Percentiles rank a stretch among this genome's conserved stretches.
Evolutionary conservation across 2,329 filamentous ascomycete species (phyloP).

Genomic region (Cylindrodendrum hubeiense): DNA sequence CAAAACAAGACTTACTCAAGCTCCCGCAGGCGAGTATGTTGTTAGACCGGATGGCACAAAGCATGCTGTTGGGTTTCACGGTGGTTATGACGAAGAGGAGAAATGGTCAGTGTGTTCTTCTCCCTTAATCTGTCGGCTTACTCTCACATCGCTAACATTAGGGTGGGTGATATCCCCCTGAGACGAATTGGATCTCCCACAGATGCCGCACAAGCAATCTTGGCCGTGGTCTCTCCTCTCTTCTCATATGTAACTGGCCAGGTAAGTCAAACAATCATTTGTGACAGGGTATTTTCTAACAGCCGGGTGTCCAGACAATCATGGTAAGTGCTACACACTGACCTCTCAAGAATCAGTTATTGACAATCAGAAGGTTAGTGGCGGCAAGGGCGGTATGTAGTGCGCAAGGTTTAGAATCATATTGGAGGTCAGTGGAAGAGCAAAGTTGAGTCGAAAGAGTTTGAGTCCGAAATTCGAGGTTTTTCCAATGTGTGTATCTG

Average conservation of each 20-base stretch:
- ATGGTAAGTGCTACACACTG: slow-evolving; percentile 6
- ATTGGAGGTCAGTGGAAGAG: background rate
- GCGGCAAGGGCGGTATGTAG: slow-evolving; percentile 26
- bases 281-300: background rate
- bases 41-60: slow-evolving; percentile 20
- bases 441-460: background rate
- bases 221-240: slow-evolving; percentile 23
- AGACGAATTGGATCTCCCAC: slow-evolving; percentile 22
- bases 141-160: background rate
- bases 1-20: slow-evolving; percentile 28
- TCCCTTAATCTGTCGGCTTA: background rate
- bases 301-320: slow-evolving; percentile 3
- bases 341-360: background rate
- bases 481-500: background rate
- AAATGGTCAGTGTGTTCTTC: slow-evolving; percentile 9
- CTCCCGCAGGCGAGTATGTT: slow-evolving; percentile 23
- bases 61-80: slow-evolving; percentile 27
- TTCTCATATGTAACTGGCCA: slow-evolving; percentile 29
- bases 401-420: background rate
- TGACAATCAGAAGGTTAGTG: slow-evolving; percentile 15
- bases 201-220: slow-evolving; percentile 19
- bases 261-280: slow-evolving; percentile 6
- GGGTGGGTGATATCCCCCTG: slow-evolving; percentile 24
- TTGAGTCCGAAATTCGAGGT: background rate
- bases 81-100: slow-evolving; percentile 28